phyloP scores from a whole-genome alignment of 1,284 basidiomycete species.

The Ceratobasidium sp. region DNA sequence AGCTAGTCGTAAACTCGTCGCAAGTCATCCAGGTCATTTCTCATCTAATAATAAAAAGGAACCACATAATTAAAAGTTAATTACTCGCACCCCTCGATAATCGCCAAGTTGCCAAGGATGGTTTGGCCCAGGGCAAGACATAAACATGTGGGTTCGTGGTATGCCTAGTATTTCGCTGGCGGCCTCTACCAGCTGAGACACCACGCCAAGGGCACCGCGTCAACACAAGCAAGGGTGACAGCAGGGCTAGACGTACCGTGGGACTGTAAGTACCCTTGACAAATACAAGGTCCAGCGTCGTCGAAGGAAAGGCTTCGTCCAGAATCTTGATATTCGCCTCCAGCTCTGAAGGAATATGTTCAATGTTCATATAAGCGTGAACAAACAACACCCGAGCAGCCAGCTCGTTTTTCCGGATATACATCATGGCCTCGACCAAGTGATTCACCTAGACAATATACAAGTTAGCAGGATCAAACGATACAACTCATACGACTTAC shows the following conservation, averaged over 20 bases:
- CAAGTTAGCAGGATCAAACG: not conserved
- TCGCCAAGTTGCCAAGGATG: conserved; percentile 45
- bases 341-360: conserved; percentile 55
- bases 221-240: not conserved
- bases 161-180: conserved; percentile 45
- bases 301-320: conserved; percentile 47
- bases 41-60: not conserved
- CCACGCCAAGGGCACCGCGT: not conserved
- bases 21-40: not conserved
- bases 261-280: conserved; percentile 45
- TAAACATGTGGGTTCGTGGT: conserved; percentile 46
- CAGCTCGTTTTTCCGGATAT: conserved; percentile 72
- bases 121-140: conserved; percentile 44
- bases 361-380: conserved; percentile 66
- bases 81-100: conserved; percentile 46
- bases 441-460: conserved; percentile 62
- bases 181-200: conserved; percentile 46
- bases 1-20: not conserved
- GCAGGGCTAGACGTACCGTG: conserved; percentile 35
- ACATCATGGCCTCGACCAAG: conserved; percentile 70
- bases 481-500: conserved; percentile 55
- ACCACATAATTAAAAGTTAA: conserved; percentile 37
- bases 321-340: conserved; percentile 51
- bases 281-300: conserved; percentile 46
- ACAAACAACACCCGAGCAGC: conserved; percentile 73